Evolutionary conservation across 2,329 filamentous ascomycete species (phyloP).

Genomic region (Cryphonectria carpinicola): DNA sequence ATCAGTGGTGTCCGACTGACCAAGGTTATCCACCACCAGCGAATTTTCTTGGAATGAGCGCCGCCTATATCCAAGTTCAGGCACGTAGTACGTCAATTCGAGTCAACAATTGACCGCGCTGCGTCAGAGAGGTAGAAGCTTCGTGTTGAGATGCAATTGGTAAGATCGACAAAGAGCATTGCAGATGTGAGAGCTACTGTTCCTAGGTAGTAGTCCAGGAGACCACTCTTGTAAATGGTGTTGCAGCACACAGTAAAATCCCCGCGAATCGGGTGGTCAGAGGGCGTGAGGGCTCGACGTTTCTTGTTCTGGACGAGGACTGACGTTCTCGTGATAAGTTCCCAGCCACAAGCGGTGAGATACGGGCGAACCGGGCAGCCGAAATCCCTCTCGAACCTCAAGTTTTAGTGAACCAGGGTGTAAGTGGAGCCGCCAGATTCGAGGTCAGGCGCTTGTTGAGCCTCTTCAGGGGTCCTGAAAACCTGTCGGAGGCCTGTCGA

Average conservation of each 20-base stretch:
- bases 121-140: not conserved
- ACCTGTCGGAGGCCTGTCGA: constrained; percentile 16
- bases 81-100: not conserved
- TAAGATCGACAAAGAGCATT: constrained; percentile 8
- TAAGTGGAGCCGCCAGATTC: constrained; percentile 24
- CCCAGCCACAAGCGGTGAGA: constrained; percentile 30
- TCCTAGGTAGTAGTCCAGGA: not conserved
- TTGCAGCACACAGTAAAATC: not conserved
- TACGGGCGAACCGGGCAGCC: constrained; percentile 24
- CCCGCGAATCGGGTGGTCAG: not conserved
- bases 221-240: not conserved
- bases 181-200: not conserved
- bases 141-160: constrained; percentile 5
- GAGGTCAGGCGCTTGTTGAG: constrained; percentile 21
- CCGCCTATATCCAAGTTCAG: not conserved
- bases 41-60: not conserved
- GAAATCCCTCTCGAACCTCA: constrained; percentile 18
- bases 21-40: not conserved
- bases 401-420: constrained; percentile 23
- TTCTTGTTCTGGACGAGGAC: constrained; percentile 6
- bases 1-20: not conserved
- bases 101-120: constrained; percentile 1
- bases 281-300: not conserved
- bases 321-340: constrained; percentile 28
- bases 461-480: constrained; percentile 15